Evolutionary conservation across 2,329 filamentous ascomycete genomes (phyloP).

Genomic region (Claviceps pazoutovae): DNA sequence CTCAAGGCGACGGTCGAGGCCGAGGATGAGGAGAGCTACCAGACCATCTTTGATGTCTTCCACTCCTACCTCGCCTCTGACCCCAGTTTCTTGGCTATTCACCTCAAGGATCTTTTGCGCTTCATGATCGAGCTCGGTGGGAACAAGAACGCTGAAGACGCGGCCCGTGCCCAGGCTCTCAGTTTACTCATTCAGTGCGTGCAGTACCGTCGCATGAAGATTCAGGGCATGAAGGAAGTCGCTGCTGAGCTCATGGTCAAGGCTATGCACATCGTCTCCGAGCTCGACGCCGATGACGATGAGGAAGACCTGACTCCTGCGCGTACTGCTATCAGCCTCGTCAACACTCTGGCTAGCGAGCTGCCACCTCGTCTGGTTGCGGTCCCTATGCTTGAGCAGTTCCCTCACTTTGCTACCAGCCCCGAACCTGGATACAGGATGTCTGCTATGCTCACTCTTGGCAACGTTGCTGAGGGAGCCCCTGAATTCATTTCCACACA

Average conservation of each 20-base stretch:
- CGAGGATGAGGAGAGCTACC: conserved; percentile 73
- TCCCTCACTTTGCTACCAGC: conserved; percentile 67
- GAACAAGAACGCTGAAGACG: conserved; percentile 66
- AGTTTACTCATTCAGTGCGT: conserved; percentile 90
- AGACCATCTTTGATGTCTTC: conserved; percentile 91
- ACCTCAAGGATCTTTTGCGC: conserved; percentile 78
- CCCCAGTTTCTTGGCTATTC: conserved; percentile 64
- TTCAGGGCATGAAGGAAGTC: conserved; percentile 74
- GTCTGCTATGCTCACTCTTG: conserved; percentile 81
- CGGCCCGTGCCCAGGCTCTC: conserved; percentile 77
- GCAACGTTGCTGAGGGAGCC: conserved; percentile 89
- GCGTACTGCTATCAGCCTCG: conserved; percentile 68
- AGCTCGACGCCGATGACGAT: conserved; percentile 64
- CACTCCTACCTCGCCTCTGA: conserved; percentile 89
- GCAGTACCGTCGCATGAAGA: conserved; percentile 86
- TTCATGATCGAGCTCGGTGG: conserved; percentile 86
- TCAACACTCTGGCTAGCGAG: conserved; percentile 79
- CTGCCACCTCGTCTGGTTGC: conserved; percentile 89
- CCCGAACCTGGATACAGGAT: conserved; percentile 67
- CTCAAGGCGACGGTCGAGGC: conserved; percentile 71
- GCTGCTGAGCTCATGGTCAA: conserved; percentile 78
- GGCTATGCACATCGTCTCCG: conserved; percentile 76
- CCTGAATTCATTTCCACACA: conserved; percentile 96
- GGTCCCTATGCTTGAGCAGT: conserved; percentile 76
- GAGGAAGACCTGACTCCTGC: conserved; percentile 73